Base-by-base conservation (phyloP, 1,139 yeast genomes). In the Saccharomyces hybrid region DNA sequence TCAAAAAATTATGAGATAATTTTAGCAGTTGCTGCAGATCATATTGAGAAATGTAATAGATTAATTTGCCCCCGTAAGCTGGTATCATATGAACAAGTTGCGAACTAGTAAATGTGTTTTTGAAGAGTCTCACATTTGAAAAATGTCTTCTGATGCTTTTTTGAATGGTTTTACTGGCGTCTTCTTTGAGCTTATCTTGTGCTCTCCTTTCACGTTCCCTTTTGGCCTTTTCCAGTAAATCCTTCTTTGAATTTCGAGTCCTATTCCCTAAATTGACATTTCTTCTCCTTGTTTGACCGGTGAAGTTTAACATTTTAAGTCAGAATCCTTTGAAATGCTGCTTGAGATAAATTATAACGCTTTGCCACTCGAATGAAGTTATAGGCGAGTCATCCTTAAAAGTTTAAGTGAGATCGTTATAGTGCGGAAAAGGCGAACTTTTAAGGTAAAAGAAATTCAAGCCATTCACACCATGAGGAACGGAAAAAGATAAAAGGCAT, bases 191-290 rank as follows among this genome's bases (percentile, higher is more conserved):
- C 14, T 71, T 68, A 34, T 88, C 76, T 28, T 73, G 76, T 57
- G 88, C 90, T 56, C 97, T 76, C 56, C 78, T 78, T 57, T 77
- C 78, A 38, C 98, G 76, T 59, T 88, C 91, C 47, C 73, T 72
- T 61, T 81, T 80, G 4, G 96, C 83, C 58, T 78, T 81, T 58
- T 79, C 81, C 23, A 91, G 71, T 56, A 82, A 73, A 4, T 78
- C 73, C 47, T 59, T 60, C 55, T 61, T 66, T 2, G 66, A 59
- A 16, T 60, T 55, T 6, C 57, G 59, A n/a, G 59, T 26, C 44
- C 56, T 61, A 23, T 86, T 86, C 3, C 97, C 95, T 50, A 90
- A 75, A 67, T 91, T 90, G 59, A 91, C 85, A 46, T 78, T 80
- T 56, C 97, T 74, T 60, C 80, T 78, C 61, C 76, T 77, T 8